phyloP scores from a whole-genome alignment of 495 filamentous ascomycete genomes.

The Tuber brumale region DNA sequence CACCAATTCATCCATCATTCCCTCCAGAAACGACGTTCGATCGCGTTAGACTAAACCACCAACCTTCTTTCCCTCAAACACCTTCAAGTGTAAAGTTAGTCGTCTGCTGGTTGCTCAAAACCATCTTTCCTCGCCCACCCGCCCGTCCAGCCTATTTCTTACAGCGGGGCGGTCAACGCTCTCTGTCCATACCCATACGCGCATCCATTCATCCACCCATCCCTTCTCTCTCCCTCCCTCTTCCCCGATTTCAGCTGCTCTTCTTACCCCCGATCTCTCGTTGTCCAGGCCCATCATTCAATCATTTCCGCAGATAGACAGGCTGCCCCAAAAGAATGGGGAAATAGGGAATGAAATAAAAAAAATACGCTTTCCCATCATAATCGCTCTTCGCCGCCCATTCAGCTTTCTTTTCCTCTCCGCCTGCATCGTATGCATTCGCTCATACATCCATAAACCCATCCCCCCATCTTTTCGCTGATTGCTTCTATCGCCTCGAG shows the following conservation, averaged over 20 bases:
- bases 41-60: background rate
- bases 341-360: background rate
- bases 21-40: background rate
- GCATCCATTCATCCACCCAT: background rate
- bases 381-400: conserved; percentile 1
- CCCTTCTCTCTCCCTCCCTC: background rate
- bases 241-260: background rate
- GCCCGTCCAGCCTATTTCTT: background rate
- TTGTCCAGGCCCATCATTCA: background rate
- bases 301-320: background rate
- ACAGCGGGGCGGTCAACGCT: background rate
- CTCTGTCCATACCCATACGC: background rate
- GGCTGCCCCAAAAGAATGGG: background rate
- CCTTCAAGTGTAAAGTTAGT: background rate
- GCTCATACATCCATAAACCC: background rate
- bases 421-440: background rate
- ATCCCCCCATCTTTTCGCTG: background rate
- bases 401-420: background rate
- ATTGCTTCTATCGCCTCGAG: conserved; percentile 1
- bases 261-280: background rate
- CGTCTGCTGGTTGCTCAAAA: background rate
- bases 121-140: background rate
- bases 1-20: background rate
- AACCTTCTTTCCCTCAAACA: background rate
- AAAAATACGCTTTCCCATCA: background rate